Base-by-base conservation (phyloP, 805 yeast species). In the Teunomyces gatunensis region DNA sequence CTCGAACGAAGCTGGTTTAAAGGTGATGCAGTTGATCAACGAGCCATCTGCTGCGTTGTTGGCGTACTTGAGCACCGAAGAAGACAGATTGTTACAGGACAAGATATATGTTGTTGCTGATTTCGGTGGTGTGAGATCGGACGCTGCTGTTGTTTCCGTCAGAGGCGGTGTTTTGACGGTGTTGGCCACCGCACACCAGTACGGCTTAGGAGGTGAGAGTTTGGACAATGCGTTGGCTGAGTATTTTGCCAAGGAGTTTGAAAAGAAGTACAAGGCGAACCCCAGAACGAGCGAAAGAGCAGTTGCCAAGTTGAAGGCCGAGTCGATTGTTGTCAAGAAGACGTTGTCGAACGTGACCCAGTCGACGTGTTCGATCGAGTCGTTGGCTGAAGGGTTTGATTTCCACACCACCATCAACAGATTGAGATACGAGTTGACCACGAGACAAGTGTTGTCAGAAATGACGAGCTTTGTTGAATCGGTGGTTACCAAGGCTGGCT, bases 61-160 rank as follows among this genome's bases (percentile, higher is more conserved):
- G 56, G 89, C 98, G 4, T 92, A 91, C 63, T 74, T 82, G 50
- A 71, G 79, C 35, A 61, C 72, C 32, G 67, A 75, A 47, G 57
- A 58, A 42, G 81, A 78, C 53, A 68, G 72, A 47, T 67, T 78
- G 52, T 58, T 59, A 47, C 71, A 81, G 55, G 96, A 89, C 71
- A 85, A 85, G 75, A 69, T 88, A 50, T 84, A 84, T 61, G 95
- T 89, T 43, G 97, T 94, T 57, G 95, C 96, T 47, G 99, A 94
- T 70, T 88, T 94, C 61, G 99, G 99, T 67, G 97, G 96, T 64
- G 79, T 90, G 58, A 81, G 98, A 72, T 85, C 96, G 36, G 98
- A 94, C 65, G 97, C 91, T 52, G 96, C 98, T 50, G 91, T 94
- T 44, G 75, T 94, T 59, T 84, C 97, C 35, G 87, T 85, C 46